Conservation (phyloP, 495 filamentous ascomycete genomes). For the Evernia prunastri region DNA sequence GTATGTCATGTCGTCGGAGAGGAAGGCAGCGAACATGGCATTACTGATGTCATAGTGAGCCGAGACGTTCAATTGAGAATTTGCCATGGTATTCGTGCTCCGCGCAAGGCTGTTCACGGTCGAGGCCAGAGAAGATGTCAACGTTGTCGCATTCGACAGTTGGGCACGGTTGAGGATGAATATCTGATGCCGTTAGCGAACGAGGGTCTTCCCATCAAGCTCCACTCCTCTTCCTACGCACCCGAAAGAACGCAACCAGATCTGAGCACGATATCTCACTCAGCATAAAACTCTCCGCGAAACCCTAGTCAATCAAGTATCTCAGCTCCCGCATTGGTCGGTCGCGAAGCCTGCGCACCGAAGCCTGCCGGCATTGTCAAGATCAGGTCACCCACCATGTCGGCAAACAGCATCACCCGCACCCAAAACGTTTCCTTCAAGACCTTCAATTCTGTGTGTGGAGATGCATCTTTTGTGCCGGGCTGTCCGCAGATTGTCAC, state of each 20-base stretch:
- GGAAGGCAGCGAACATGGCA: constrained; percentile 64
- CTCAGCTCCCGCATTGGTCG: neutral
- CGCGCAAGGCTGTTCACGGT: constrained; percentile 47
- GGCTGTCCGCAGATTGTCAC: constrained; percentile 33
- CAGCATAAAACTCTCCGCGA: constrained; percentile 66
- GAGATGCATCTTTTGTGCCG: constrained; percentile 23
- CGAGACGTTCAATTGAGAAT: constrained; percentile 56
- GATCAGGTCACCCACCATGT: constrained; percentile 43
- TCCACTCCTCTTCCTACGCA: constrained; percentile 23
- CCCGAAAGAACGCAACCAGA: constrained; percentile 58
- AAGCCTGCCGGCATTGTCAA: neutral
- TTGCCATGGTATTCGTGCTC: constrained; percentile 56
- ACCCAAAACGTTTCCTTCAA: constrained; percentile 60
- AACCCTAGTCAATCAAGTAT: constrained; percentile 39
- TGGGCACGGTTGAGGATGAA: constrained; percentile 57
- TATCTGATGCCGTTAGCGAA: constrained; percentile 36
- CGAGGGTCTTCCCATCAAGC: constrained; percentile 3
- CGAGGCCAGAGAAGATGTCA: constrained; percentile 50
- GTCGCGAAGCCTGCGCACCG: neutral
- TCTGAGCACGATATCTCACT: constrained; percentile 57
- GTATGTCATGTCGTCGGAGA: constrained; percentile 71
- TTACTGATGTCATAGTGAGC: constrained; percentile 75
- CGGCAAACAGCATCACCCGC: constrained; percentile 55
- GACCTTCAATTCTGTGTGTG: constrained; percentile 42
- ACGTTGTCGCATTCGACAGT: constrained; percentile 51